Percentiles rank a stretch among this genome's conserved stretches.
Conservation (phyloP, 164 flowering plant species). For the Chloranthus sessilifolius region DNA sequence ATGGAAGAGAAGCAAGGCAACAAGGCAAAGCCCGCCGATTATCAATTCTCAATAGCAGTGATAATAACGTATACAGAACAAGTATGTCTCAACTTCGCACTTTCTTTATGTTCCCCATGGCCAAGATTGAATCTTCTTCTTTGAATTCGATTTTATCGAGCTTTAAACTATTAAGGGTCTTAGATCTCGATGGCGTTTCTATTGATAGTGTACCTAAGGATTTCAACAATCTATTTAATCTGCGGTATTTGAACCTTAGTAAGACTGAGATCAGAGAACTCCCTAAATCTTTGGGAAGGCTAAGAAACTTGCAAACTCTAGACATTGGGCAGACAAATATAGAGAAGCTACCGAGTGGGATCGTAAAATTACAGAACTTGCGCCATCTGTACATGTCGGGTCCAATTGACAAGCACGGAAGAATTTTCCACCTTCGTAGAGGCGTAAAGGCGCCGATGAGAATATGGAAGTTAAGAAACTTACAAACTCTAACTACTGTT, state of each 20-base stretch:
- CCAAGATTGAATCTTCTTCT: background rate
- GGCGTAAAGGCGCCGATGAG: background rate
- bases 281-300: constrained; percentile 5
- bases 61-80: background rate
- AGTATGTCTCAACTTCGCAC: constrained; percentile 3
- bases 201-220: constrained; percentile 1
- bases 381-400: background rate
- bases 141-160: background rate
- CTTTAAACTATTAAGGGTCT: constrained; percentile 9
- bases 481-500: background rate
- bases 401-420: background rate
- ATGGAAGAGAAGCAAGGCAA: background rate
- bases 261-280: constrained; percentile 3
- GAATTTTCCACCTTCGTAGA: background rate
- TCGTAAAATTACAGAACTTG: constrained; percentile 5
- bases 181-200: constrained; percentile 8
- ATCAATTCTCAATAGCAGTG: constrained; percentile 1
- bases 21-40: background rate
- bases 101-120: constrained; percentile 1
- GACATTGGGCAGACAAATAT: constrained; percentile 4
- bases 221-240: constrained; percentile 2
- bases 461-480: background rate
- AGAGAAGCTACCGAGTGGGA: background rate
- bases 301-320: constrained; percentile 4
- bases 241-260: constrained; percentile 11